phyloP scores from a whole-genome alignment of 148 eudicot species.

The Heliamphora exappendiculata region DNA sequence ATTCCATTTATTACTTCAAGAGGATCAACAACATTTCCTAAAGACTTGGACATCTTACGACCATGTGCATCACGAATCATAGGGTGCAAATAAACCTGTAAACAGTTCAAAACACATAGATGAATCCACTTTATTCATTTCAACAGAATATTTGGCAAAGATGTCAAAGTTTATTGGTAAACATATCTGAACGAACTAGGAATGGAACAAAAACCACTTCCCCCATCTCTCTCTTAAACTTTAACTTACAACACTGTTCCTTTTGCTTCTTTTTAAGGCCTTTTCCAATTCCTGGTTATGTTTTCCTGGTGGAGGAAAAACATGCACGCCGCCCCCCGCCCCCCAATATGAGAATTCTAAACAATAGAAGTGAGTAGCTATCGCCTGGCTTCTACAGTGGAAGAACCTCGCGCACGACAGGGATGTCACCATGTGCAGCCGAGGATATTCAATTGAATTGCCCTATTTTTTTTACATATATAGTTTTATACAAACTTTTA shows the following conservation, averaged over 20 bases:
- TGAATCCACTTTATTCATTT: background rate
- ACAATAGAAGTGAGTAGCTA: background rate
- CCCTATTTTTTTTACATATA: too few relatives aligned
- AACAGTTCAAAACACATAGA: background rate
- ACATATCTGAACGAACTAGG: background rate
- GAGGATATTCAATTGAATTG: too few relatives aligned
- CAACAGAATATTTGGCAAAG: background rate
- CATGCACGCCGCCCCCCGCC: background rate
- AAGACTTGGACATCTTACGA: slow-evolving; percentile 92
- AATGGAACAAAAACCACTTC: background rate
- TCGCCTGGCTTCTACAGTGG: background rate
- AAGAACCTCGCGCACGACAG: background rate
- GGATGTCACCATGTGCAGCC: too few relatives aligned
- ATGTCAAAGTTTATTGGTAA: background rate
- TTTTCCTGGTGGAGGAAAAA: background rate
- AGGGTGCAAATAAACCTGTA: slow-evolving; percentile 91
- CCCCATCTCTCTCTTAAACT: background rate
- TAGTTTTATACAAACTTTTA: too few relatives aligned
- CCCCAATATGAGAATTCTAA: background rate
- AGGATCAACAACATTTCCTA: slow-evolving; percentile 93
- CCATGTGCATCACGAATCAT: slow-evolving; percentile 99
- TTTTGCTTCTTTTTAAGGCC: background rate
- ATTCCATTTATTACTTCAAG: slow-evolving; percentile 85
- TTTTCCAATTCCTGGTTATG: background rate
- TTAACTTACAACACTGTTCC: background rate